These are phyloP conservation scores for Suhomyces faveliae DNA, from an alignment of 805 yeast species.

Conservation along the genomic window DNA sequence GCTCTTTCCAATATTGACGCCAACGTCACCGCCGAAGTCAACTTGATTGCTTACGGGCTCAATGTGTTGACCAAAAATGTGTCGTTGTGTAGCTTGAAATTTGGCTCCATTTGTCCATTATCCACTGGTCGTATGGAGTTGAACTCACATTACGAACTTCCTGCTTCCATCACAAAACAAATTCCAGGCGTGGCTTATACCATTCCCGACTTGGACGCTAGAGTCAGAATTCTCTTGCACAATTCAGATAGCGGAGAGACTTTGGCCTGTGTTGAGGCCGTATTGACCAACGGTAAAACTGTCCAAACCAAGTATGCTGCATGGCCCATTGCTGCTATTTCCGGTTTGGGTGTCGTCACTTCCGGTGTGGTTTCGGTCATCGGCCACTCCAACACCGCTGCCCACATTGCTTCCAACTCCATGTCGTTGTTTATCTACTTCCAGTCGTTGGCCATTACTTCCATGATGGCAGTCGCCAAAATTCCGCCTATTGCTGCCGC, in stretches of 20 bases:
- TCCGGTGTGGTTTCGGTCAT: constrained; percentile 84
- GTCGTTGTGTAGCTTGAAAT: constrained; percentile 59
- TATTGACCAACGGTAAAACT: constrained; percentile 82
- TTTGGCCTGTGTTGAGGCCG: constrained; percentile 91
- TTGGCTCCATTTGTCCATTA: constrained; percentile 67
- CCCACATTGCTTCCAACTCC: constrained; percentile 96
- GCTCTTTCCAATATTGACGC: constrained; percentile 79
- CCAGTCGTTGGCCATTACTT: constrained; percentile 86
- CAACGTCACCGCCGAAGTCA: constrained; percentile 57
- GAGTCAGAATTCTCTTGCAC: constrained; percentile 67
- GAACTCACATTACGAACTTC: constrained; percentile 46
- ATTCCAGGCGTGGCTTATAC: constrained; percentile 86
- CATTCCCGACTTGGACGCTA: constrained; percentile 92
- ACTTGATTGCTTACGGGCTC: constrained; percentile 79
- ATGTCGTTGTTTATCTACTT: constrained; percentile 90
- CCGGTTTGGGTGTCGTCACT: constrained; percentile 83
- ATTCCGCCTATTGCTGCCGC: constrained; percentile 98
- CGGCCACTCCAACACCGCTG: constrained; percentile 91
- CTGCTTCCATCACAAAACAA: constrained; percentile 39
- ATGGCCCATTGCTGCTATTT: constrained; percentile 90
- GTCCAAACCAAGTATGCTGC: constrained; percentile 73
- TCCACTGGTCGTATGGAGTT: constrained; percentile 84
- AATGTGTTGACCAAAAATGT: constrained; percentile 54
- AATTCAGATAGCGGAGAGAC: constrained; percentile 43
- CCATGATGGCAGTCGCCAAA: constrained; percentile 91